phyloP scores from a whole-genome alignment of 176 grass and related monocot species.

The Musa beccarii region DNA sequence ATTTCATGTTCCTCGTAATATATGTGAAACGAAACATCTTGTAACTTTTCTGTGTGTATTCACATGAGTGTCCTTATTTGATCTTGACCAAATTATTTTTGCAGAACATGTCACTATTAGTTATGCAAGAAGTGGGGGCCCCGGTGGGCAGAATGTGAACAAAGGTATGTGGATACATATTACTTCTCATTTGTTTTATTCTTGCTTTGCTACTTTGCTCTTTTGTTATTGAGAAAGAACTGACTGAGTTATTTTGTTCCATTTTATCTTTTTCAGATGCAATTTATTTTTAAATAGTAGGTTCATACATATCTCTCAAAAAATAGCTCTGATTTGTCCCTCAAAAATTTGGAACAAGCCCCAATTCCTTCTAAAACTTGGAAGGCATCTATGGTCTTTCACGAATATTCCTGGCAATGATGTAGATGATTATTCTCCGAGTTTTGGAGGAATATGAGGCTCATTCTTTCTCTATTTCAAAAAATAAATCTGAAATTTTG shows the following conservation, averaged over 20 bases:
- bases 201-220: neutral
- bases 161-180: conserved; percentile 44
- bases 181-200: conserved; percentile 1
- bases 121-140: conserved; percentile 94
- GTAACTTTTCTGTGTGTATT: too few relatives aligned
- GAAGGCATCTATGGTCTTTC: too few relatives aligned
- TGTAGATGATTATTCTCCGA: neutral
- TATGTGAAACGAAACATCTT: too few relatives aligned
- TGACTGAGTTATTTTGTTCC: neutral
- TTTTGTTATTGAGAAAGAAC: neutral
- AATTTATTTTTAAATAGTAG: neutral
- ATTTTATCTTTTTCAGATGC: neutral
- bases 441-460: neutral
- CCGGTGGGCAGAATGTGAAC: conserved; percentile 98
- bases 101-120: conserved; percentile 77
- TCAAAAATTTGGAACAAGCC: neutral
- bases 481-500: too few relatives aligned
- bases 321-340: neutral
- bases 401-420: too few relatives aligned
- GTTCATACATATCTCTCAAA: neutral
- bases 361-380: neutral
- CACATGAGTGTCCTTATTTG: neutral
- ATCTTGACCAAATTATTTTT: conserved; percentile 25
- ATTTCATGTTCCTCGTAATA: too few relatives aligned
- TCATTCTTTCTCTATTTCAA: too few relatives aligned